Evolutionary conservation across 1,284 basidiomycete species (phyloP), one percentile per base, ranked within the genome.

Genomic region (Sutorius eximius): DNA sequence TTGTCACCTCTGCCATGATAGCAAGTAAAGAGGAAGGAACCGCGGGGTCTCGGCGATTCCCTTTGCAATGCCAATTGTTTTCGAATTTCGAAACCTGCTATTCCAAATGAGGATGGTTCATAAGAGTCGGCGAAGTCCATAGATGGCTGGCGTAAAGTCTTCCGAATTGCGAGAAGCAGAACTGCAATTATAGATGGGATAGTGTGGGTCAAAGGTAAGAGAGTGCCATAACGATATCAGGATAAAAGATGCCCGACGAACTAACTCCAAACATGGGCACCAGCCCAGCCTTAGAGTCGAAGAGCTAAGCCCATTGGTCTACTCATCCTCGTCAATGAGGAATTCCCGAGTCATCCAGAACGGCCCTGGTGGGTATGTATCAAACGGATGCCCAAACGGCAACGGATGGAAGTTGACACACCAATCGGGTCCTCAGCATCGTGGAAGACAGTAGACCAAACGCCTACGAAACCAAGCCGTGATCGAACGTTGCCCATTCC

Each of bases 401-500:
- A 5, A 4, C 27, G 8, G n/a, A 40, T 7, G 15, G 1, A 16
- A 30, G 18, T 20, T 12, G 47, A 69, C 78, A 50, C 40, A 82
- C 81, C 81, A 56, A 82, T 74, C 22, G 82, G 82, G 61, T 83
- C 82, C 33, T 77, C 78, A 1, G 50, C 56, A 30, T 87, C 83
- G 57, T 89, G 87, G 41, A 82, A 79, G 7, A 82, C 72, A 0
- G 87, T 89, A 2, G 86, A 85, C 87, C 87, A 89, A 10, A 80
- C 59, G 0, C 87, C 87, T 13, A 88, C 63, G 1, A 85, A 75
- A 16, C 87, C 87, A 64, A 73, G 83, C 5, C 69, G 69, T 9
- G 86, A 87, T 10, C 82, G 77, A 16, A 85, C 61, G 5, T 76
- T 79, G 11, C 87, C 86, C 15, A 89, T 60, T 59, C 87, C 85